phyloP scores from a whole-genome alignment of 306 rosid species.

The Dicorynia guianensis region DNA sequence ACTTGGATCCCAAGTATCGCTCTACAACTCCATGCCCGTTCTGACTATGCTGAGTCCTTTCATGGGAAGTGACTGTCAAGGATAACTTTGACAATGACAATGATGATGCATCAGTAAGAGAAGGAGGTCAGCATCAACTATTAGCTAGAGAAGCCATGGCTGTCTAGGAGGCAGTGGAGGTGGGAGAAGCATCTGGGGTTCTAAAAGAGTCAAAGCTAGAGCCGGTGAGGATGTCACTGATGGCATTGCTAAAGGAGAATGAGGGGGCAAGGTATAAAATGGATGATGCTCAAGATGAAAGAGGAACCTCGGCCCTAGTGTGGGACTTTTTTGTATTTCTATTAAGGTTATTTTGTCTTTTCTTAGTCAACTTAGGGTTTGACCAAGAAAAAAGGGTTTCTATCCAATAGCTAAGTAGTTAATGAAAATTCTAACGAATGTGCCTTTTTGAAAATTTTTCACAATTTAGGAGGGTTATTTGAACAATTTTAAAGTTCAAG shows the following conservation, averaged over 20 bases:
- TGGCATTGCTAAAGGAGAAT: slow-evolving; percentile 84
- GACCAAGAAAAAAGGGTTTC: too few relatives aligned
- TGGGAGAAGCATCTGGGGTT: too few relatives aligned
- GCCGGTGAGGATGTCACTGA: slow-evolving; percentile 74
- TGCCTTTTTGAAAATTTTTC: too few relatives aligned
- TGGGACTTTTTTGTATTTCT: too few relatives aligned
- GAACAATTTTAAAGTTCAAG: too few relatives aligned
- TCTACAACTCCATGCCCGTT: slow-evolving; percentile 45
- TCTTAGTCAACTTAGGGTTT: too few relatives aligned
- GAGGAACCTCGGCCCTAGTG: too few relatives aligned
- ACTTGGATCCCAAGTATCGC: slow-evolving; percentile 45
- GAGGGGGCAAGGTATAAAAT: slow-evolving; percentile 56
- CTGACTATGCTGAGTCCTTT: slow-evolving; percentile 31
- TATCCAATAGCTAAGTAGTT: too few relatives aligned
- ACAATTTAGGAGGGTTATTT: too few relatives aligned
- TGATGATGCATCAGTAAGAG: slow-evolving; percentile 27
- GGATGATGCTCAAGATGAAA: slow-evolving; percentile 43
- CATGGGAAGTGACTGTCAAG: slow-evolving; percentile 36
- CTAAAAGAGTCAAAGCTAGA: background rate
- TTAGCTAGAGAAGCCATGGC: slow-evolving; percentile 52
- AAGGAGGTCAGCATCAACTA: slow-evolving; percentile 42
- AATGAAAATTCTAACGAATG: too few relatives aligned
- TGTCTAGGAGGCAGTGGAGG: slow-evolving; percentile 49
- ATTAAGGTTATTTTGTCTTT: too few relatives aligned
- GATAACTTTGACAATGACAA: slow-evolving; percentile 32